Evolutionary conservation across 192 early-diverging fungal species (phyloP).

Genomic region (Mortierella alpina): DNA sequence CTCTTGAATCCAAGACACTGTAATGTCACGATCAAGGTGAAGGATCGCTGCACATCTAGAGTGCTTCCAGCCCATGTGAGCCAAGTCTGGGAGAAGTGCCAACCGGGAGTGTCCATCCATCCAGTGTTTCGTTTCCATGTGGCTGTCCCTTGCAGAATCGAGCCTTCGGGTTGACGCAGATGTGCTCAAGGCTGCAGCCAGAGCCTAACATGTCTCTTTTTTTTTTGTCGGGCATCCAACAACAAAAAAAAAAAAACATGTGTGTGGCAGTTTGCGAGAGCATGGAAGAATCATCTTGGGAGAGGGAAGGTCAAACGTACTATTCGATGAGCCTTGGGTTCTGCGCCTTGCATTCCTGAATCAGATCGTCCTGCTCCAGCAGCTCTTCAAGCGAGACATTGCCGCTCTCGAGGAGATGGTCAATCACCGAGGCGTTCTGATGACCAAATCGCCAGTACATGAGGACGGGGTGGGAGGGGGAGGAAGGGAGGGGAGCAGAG

Average conservation of each 20-base stretch:
- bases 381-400: slow-evolving; percentile 91
- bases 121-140: neutral
- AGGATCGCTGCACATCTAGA: no score
- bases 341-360: slow-evolving; percentile 95
- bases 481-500: neutral
- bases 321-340: slow-evolving; percentile 92
- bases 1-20: no score
- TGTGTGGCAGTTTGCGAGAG: no score
- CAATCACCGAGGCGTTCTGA: slow-evolving; percentile 90
- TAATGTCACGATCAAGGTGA: no score
- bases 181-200: no score
- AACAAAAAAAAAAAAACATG: neutral
- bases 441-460: slow-evolving; percentile 98
- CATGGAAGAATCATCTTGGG: neutral
- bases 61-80: no score
- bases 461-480: slow-evolving; percentile 1
- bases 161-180: no score
- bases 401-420: slow-evolving; percentile 91
- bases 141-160: no score
- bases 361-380: slow-evolving; percentile 91
- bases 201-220: neutral
- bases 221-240: neutral
- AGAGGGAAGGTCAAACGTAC: slow-evolving; percentile 48
- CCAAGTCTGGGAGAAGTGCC: no score
- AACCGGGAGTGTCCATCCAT: neutral